Evolutionary conservation across 2,329 filamentous ascomycete genomes (phyloP).

Genomic region (Aurifilum marmelostoma): DNA sequence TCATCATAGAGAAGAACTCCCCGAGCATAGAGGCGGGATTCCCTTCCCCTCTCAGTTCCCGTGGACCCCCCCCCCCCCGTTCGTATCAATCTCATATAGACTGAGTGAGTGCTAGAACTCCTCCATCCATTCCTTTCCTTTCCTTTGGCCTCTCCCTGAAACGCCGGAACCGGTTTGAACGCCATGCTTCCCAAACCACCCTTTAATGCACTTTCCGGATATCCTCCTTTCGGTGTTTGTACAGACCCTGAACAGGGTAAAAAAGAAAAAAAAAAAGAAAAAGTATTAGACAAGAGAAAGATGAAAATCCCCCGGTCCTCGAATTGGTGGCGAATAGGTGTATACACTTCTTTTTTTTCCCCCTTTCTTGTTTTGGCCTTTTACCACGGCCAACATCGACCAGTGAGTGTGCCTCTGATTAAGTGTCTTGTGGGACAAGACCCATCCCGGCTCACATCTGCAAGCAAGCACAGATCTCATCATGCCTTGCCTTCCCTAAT

Average conservation of each 20-base stretch:
- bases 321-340: not conserved
- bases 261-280: not conserved
- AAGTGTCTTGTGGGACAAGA: not conserved
- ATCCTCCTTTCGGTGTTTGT: not conserved
- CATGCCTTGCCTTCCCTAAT: not conserved
- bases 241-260: too few relatives aligned
- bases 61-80: too few relatives aligned
- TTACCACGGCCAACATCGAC: not conserved
- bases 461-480: not conserved
- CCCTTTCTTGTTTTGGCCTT: not conserved
- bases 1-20: not conserved
- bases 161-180: not conserved
- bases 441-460: not conserved
- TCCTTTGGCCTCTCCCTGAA: not conserved
- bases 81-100: slow-evolving; percentile 1
- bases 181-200: slow-evolving; percentile 4
- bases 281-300: not conserved
- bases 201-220: not conserved
- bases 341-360: not conserved
- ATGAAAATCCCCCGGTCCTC: not conserved
- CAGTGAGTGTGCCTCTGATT: not conserved
- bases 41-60: too few relatives aligned
- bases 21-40: too few relatives aligned
- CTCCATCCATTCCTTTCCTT: not conserved
- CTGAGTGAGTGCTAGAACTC: not conserved